phyloP scores from a whole-genome alignment of 2,329 filamentous ascomycete genomes.

The Zalaria sp. region DNA sequence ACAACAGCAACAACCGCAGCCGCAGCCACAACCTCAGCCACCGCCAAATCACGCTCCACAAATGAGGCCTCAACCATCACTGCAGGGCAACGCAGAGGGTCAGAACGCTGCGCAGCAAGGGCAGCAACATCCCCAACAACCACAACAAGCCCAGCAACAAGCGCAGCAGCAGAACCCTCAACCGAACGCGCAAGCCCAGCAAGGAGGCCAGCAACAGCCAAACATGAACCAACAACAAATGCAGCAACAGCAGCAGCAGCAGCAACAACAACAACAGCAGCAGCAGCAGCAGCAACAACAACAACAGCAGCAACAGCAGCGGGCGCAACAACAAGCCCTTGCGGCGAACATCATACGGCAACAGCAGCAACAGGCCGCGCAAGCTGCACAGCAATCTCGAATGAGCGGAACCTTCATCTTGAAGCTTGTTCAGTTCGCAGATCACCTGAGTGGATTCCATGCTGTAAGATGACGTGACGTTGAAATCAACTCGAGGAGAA shows the following conservation, averaged over 20 bases:
- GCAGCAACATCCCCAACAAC: slow-evolving; percentile 14
- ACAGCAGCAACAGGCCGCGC: slow-evolving; percentile 12
- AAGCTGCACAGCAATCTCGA: slow-evolving; percentile 12
- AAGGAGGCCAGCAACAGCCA: slow-evolving; percentile 15
- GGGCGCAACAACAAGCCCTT: slow-evolving; percentile 11
- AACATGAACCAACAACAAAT: slow-evolving; percentile 18
- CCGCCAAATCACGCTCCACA: slow-evolving; percentile 17
- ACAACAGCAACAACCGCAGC: slow-evolving; percentile 20
- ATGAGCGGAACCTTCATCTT: slow-evolving; percentile 32
- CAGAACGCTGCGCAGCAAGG: slow-evolving; percentile 9
- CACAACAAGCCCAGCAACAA: slow-evolving; percentile 12
- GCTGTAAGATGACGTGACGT: slow-evolving; percentile 11
- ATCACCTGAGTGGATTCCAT: slow-evolving; percentile 40
- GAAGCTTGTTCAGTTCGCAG: slow-evolving; percentile 40
- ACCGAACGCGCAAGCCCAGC: slow-evolving; percentile 17
- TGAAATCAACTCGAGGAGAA: too few relatives aligned
- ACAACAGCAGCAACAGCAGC: slow-evolving; percentile 29
- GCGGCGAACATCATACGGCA: slow-evolving; percentile 11
- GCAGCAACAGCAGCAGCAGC: slow-evolving; percentile 18
- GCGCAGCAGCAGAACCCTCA: slow-evolving; percentile 12
- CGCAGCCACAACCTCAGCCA: slow-evolving; percentile 15
- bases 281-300: slow-evolving; percentile 28
- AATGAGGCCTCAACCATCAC: slow-evolving; percentile 24
- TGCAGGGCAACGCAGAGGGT: slow-evolving; percentile 8
- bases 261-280: slow-evolving; percentile 11